Evolutionary conservation across 495 filamentous ascomycete species (phyloP), one percentile per base, ranked within the genome.

Genomic region (Daldinia grandis): DNA sequence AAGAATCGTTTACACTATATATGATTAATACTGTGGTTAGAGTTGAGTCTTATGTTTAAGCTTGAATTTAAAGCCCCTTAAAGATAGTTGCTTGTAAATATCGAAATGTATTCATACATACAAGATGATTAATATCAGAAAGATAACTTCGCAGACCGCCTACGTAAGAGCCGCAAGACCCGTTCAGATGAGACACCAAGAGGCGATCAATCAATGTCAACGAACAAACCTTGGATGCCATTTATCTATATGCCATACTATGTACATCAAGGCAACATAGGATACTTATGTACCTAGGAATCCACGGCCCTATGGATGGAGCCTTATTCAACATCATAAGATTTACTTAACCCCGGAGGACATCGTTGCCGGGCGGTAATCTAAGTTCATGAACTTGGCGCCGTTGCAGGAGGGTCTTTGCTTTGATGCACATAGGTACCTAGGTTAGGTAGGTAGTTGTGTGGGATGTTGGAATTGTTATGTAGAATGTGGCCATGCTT

Each of bases 311-410:
- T 64, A 54, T 58, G 15, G 50, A 68, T 65, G 60, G 64, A 68
- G 56, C 69, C 64, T 68, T 72, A 62, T 65, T 42, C 56, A 56
- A 54, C 61, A 65, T 72, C 64, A 68, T 72, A 72, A 72, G 64
- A 60, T 66, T 67, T 10, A 5, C 59, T 15, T 14, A 47, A 51
- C 64, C 47, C 54, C 35, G 69, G 58, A 47, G 49, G 37, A 68
- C 55, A 28, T 64, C 54, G 19, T 28, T 72, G 55, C 69, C 69
- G 69, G 59, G 59, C 60, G 59, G 35, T 60, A 68, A 62, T 15
- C 17, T 28, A 9, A 10, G 21, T 6, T 6, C 19, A 24, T 28
- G 30, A 50, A 65, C 69, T 68, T 72, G 64, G 64, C 64, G 19
- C 15, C 42, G 56, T 72, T 61, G 51, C 61, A 72, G 64, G 59